Percentiles rank a stretch among this genome's conserved stretches.
These are phyloP conservation scores for Podospora didyma DNA, from an alignment of 495 filamentous ascomycete species.

Conservation along the genomic window DNA sequence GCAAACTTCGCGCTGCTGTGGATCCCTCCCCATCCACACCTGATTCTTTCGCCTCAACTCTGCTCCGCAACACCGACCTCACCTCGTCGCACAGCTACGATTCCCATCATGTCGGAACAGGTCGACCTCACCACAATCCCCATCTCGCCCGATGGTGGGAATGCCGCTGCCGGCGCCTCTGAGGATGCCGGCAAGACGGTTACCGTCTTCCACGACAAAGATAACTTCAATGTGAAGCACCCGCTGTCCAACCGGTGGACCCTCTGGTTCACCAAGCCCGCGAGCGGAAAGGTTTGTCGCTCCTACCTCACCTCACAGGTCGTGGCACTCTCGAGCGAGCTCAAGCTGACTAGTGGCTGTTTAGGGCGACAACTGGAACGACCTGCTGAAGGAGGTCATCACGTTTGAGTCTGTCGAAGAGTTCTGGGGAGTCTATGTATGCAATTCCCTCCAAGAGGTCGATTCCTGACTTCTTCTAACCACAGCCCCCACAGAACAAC, in stretches of 20 bases:
- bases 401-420: conserved; percentile 98
- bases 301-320: neutral
- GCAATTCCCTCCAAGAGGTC: conserved; percentile 25
- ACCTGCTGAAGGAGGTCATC: conserved; percentile 95
- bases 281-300: conserved; percentile 80
- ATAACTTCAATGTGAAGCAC: conserved; percentile 99
- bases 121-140: conserved; percentile 65
- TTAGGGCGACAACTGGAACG: conserved; percentile 94
- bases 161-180: conserved; percentile 32
- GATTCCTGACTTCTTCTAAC: conserved; percentile 11
- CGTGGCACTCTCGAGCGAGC: too few species aligned
- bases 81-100: neutral
- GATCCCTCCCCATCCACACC: conserved; percentile 3
- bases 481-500: conserved; percentile 70
- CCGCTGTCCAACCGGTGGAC: conserved; percentile 96
- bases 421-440: conserved; percentile 98
- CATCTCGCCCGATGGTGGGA: conserved; percentile 62
- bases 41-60: neutral
- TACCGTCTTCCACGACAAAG: conserved; percentile 94
- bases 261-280: conserved; percentile 98
- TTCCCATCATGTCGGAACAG: conserved; percentile 39
- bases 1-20: conserved; percentile 12
- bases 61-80: neutral
- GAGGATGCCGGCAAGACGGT: conserved; percentile 55
- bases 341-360: neutral